phyloP scores from a whole-genome alignment of 2,329 filamentous ascomycete species.

The Stylonectria norvegica region DNA sequence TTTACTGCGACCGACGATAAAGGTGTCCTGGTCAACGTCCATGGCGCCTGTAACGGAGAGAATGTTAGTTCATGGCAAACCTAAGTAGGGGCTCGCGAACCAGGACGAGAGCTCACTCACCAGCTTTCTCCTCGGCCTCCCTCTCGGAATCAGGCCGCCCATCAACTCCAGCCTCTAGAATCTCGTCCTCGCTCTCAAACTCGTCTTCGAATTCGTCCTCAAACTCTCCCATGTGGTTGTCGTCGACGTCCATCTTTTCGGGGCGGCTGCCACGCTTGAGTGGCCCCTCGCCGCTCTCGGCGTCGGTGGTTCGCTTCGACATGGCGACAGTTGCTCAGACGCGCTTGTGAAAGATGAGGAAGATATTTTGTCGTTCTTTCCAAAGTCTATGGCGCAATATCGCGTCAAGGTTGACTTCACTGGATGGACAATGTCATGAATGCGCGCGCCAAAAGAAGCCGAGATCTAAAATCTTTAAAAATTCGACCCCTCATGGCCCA shows the following conservation, averaged over 20 bases:
- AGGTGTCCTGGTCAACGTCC: slow-evolving; percentile 91
- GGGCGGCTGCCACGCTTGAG: slow-evolving; percentile 61
- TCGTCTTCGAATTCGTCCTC: slow-evolving; percentile 95
- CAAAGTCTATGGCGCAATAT: too few species aligned
- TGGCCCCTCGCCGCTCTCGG: slow-evolving; percentile 43
- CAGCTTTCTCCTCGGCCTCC: slow-evolving; percentile 80
- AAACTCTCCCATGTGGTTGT: slow-evolving; percentile 68
- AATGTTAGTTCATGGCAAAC: slow-evolving; percentile 3
- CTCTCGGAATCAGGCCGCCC: slow-evolving; percentile 88
- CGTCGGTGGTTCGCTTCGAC: slow-evolving; percentile 59
- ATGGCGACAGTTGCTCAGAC: slow-evolving; percentile 43
- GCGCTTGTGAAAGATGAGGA: background rate
- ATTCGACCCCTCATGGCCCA: too few species aligned
- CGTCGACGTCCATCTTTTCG: slow-evolving; percentile 64
- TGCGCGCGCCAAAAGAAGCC: too few species aligned
- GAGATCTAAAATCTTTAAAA: too few species aligned
- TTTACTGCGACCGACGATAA: slow-evolving; percentile 92
- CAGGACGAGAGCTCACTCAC: slow-evolving; percentile 30
- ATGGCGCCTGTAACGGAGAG: slow-evolving; percentile 62
- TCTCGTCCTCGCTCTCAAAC: slow-evolving; percentile 85
- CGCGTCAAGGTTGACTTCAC: too few species aligned
- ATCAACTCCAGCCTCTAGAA: slow-evolving; percentile 91
- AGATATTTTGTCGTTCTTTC: background rate
- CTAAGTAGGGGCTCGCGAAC: too few species aligned
- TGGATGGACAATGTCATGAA: too few species aligned